Base-by-base conservation (phyloP, 1,139 yeast genomes). In the Magnusiomyces ingens region DNA sequence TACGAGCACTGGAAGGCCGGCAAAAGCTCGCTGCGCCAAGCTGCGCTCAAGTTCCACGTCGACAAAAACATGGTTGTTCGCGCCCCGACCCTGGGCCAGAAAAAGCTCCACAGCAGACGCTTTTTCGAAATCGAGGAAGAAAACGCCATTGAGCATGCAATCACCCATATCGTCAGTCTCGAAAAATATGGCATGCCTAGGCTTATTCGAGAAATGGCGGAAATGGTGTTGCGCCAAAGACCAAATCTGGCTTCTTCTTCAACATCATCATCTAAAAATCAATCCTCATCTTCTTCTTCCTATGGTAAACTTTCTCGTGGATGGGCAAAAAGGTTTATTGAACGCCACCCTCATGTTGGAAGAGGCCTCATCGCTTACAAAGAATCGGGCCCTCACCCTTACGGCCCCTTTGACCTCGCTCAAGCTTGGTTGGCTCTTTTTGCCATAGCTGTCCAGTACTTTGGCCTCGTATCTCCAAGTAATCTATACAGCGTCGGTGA, bases 21-120 rank as follows among this genome's bases (percentile, higher is more conserved):
- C 8, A 44, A 44, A 18, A 10, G 37, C 3, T 44, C 47, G 8
- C n/a, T 44, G 19, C 47, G 47, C 18, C 47, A 44, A 19, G 36
- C 47, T 44, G 47, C 47, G 26, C 37, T 36, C 21, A 44, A 44
- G 26, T 44, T 26, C 47, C 26, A 29, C 26, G 47, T 44, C 17
- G 47, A 44, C 47, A 44, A 44, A 17, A 44, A 44, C 37, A 44
- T 44, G 47, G 37, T 44, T 26, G 47, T 44, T 5, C 36, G 47
- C 6, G 47, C 47, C 15, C 47, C 47, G 10, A 44, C 18, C 18
- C 21, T 44, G 10, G 47, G 47, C 19, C 32, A 26, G 32, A 44
- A 44, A 29, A 44, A 44, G 17, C 37, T 13, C 8, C 47, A 44
- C n/a, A 26, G 37, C 32, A 35, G 47, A 12, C 47, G 47, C 36